A percentile compares a stretch with the other conserved stretches of the same genome.
These are phyloP conservation scores for Phlegmacium glaucopus DNA, from an alignment of 768 basidiomycete species.

Conservation along the genomic window DNA sequence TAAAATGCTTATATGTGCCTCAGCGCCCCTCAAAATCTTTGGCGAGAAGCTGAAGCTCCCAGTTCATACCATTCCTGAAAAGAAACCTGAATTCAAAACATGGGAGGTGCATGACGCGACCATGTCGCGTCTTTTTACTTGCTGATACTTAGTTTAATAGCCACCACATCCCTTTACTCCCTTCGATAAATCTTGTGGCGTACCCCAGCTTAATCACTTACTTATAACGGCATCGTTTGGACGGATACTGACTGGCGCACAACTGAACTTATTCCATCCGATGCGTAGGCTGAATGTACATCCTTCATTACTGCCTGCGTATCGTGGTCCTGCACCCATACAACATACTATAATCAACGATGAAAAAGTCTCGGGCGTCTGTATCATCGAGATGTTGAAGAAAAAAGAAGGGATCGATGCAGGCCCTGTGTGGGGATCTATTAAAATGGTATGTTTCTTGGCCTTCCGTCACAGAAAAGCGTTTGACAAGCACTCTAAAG, in stretches of 20 bases:
- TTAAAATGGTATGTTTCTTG: conserved; percentile 46
- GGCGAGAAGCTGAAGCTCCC: conserved; percentile 52
- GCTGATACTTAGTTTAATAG: conserved; percentile 9
- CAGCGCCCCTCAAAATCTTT: conserved; percentile 70
- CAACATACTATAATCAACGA: conserved; percentile 76
- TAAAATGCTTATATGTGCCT: background rate
- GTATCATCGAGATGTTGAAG: conserved; percentile 74
- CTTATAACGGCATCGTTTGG: conserved; percentile 91
- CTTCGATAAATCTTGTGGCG: conserved; percentile 9
- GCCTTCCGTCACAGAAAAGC: background rate
- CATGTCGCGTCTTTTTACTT: conserved; percentile 1
- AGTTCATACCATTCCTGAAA: conserved; percentile 58
- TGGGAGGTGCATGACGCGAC: conserved; percentile 52
- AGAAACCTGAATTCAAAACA: conserved; percentile 53
- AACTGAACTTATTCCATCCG: conserved; percentile 60
- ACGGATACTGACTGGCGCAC: conserved; percentile 64
- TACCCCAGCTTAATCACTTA: conserved; percentile 43
- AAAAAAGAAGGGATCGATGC: conserved; percentile 71
- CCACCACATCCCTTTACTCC: conserved; percentile 38
- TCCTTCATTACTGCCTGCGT: conserved; percentile 81
- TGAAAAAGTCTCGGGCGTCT: conserved; percentile 71
- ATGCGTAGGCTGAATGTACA: conserved; percentile 78
- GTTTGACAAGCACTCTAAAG: conserved; percentile 32
- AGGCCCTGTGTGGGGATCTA: conserved; percentile 63
- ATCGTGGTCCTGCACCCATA: conserved; percentile 90